A percentile compares a stretch with the other conserved stretches of the same genome.
Evolutionary conservation across 441 rosid species (phyloP).

Genomic region (Croton laevigatus): DNA sequence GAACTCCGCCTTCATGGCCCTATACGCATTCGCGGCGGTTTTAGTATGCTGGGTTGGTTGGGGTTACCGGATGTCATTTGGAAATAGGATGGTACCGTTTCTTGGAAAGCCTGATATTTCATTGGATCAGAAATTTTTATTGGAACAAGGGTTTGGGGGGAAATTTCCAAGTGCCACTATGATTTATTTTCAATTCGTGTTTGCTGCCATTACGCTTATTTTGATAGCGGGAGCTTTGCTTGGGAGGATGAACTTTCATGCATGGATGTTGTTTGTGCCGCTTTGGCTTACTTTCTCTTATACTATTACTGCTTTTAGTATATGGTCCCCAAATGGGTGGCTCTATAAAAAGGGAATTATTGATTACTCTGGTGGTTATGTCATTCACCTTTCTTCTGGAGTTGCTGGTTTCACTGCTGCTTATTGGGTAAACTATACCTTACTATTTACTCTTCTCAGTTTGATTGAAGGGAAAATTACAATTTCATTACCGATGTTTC

Average conservation of each 20-base stretch:
- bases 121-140: constrained; percentile 32
- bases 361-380: constrained; percentile 65
- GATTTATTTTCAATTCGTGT: constrained; percentile 56
- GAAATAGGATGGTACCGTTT: constrained; percentile 27
- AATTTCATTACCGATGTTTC: no score
- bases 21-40: constrained; percentile 62
- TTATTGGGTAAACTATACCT: constrained; percentile 37
- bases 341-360: constrained; percentile 34
- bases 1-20: constrained; percentile 72
- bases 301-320: constrained; percentile 48
- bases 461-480: no score
- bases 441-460: no score
- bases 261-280: constrained; percentile 67
- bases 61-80: constrained; percentile 57
- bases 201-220: constrained; percentile 60
- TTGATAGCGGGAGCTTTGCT: constrained; percentile 55
- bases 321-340: constrained; percentile 51
- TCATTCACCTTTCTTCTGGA: constrained; percentile 63
- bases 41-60: constrained; percentile 65
- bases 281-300: constrained; percentile 62
- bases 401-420: constrained; percentile 70
- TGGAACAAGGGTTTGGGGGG: constrained; percentile 6
- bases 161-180: constrained; percentile 45
- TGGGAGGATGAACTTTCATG: constrained; percentile 67
- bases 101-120: constrained; percentile 38